phyloP scores from a whole-genome alignment of 2,329 filamentous ascomycete genomes.

The Salinomyces thailandicus region DNA sequence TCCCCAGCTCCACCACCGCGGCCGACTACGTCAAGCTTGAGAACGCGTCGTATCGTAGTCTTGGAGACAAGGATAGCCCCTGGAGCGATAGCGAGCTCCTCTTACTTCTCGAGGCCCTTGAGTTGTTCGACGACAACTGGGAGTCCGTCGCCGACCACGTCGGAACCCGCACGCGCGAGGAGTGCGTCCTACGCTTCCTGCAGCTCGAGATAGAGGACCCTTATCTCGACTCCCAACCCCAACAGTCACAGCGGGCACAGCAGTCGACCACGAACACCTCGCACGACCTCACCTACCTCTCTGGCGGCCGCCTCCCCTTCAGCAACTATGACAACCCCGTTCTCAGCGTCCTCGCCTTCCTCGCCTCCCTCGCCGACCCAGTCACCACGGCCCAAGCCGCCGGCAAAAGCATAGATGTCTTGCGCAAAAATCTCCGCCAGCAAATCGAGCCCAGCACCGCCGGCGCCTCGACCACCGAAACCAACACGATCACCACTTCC shows the following conservation, averaged over 20 bases:
- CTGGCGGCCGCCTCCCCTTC: conserved; percentile 72
- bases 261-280: too few species aligned
- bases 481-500: conserved; percentile 47
- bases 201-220: conserved; percentile 97
- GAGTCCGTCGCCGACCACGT: conserved; percentile 86
- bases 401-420: conserved; percentile 74
- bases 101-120: conserved; percentile 79
- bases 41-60: conserved; percentile 68
- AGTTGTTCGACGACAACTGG: conserved; percentile 95
- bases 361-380: conserved; percentile 83
- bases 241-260: too few species aligned
- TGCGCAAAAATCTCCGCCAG: conserved; percentile 67
- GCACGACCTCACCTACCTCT: conserved; percentile 51
- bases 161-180: conserved; percentile 79
- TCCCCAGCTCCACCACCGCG: conserved; percentile 67
- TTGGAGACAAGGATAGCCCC: conserved; percentile 72
- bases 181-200: conserved; percentile 93
- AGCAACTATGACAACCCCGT: conserved; percentile 91
- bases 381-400: conserved; percentile 83
- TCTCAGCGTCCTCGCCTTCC: conserved; percentile 88
- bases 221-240: conserved; percentile 59
- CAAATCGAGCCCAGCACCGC: conserved; percentile 56
- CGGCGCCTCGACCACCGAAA: conserved; percentile 36
- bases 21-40: conserved; percentile 82
- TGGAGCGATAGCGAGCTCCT: conserved; percentile 89